phyloP scores from a whole-genome alignment of 352 stramenopile genomes.

The Pythium brassicae region DNA sequence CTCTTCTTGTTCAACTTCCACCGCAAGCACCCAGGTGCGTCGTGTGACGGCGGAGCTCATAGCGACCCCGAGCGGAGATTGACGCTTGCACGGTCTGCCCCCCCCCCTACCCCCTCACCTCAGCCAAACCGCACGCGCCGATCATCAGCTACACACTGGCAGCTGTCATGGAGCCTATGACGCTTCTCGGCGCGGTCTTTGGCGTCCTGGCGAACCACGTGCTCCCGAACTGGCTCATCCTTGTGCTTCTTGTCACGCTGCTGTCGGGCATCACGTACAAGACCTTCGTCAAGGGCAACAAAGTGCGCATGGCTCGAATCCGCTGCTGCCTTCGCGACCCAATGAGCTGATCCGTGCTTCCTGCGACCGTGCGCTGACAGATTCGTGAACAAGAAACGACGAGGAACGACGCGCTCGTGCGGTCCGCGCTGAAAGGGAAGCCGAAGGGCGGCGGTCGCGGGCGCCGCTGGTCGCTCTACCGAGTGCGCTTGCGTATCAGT shows the following conservation, averaged over 20 bases:
- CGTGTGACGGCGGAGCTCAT: neutral
- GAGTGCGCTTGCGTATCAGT: conserved; percentile 25
- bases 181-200: conserved; percentile 73
- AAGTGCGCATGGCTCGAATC: conserved; percentile 25
- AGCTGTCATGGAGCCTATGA: conserved; percentile 97
- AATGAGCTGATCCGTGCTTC: no score
- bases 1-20: conserved; percentile 93
- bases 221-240: conserved; percentile 81
- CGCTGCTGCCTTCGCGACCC: no score
- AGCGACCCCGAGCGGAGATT: no score
- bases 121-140: conserved; percentile 80
- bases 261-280: conserved; percentile 77
- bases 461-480: conserved; percentile 66
- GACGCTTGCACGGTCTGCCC: neutral
- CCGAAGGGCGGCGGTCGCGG: conserved; percentile 35
- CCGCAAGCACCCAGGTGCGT: conserved; percentile 89
- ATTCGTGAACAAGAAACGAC: conserved; percentile 56
- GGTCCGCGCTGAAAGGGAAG: conserved; percentile 45
- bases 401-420: conserved; percentile 36
- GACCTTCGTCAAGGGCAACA: conserved; percentile 61
- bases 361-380: no score
- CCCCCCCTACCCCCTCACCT: no score
- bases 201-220: conserved; percentile 83
- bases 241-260: conserved; percentile 69
- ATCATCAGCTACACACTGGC: conserved; percentile 98